Evolutionary conservation across 2,329 filamentous ascomycete genomes (phyloP), one percentile per base, ranked within the genome.

Genomic region (Colletotrichum sp.): DNA sequence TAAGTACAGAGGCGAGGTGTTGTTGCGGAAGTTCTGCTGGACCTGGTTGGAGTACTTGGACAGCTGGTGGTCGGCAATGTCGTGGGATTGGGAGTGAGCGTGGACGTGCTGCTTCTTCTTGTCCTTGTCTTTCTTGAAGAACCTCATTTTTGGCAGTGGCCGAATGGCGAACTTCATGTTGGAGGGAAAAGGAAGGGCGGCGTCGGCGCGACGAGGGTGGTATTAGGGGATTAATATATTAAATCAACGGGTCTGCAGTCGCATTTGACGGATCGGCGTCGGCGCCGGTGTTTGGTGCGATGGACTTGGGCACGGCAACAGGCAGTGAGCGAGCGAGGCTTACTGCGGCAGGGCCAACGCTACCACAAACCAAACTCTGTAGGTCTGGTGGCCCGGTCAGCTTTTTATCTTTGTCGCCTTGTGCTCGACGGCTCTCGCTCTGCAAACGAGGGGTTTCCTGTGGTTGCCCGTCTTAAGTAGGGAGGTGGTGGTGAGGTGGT

Each of bases 1-100:
- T 69, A 82, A 82, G 73, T 81, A 83, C 29, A 78, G 61, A 12
- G 72, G 72, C 57, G 72, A 74, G 68, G 34, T 34, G 34, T 66
- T 31, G 47, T 63, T 72, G 62, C 72, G 72, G 38, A 67, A 74
- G 63, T 66, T 74, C 47, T 74, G 68, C 63, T 74, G 72, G 31
- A 74, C 72, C 36, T 72, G 72, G 11, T 69, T 62, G 18, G 72
- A 74, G 47, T 74, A 74, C 63, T 74, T 74, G 55, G 69, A 61
- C 62, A 74, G 31, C 51, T 74, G 72, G 33, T 57, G 34, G 15
- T 74, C 71, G 57, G 71, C 58, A 31, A 73, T 57, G 8, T 71
- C 69, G 47, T 72, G 62, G 13, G 72, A 63, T 38, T 66, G 68
- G 29, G 27, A 57, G 16, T 71, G 72, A 29, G 47, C 55, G 34